Evolutionary conservation across 345 rosid genomes (phyloP), one percentile per base, ranked within the genome.

Genomic region (Gossypium rotundifolium): DNA sequence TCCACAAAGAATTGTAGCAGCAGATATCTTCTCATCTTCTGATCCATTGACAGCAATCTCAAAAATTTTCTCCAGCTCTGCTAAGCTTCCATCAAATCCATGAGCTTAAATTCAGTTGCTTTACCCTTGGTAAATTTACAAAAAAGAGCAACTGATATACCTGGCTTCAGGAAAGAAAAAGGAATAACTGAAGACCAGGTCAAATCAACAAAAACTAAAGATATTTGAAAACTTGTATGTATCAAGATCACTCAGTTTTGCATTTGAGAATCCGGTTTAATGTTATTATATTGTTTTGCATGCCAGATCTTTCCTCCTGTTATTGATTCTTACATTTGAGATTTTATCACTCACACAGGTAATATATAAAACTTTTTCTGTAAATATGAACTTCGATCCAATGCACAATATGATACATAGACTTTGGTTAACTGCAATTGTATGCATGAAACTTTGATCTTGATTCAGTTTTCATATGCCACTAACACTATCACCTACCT

Each of bases 41-140:
- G 91, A 85, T 81, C 99, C 99, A 76, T 83, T 83, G 84, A 89
- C 81, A 75, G 98, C 99, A 64, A 93, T 83, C 85, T 90, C 97
- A 78, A 83, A 95, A 70, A 93, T 68, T 87, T 91, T 95, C 93
- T 93, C 88, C 78, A 95, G 84, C 87, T 91, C 99, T 84, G 91
- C 87, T 85, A 95, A 93, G 83, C 99, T 95, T 95, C 92, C 98
- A 95, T 88, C 89, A 95, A 90, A 93, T 81, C 85, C 88, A 95
- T 83, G 88, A 92, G 89, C 88, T 83, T 85, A 88, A 89, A 83
- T 85, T 95, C 92, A 94, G 95, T 88, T 84, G 89, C 86, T 84
- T 87, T 87, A 87, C 78, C 83, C 88, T 87, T 81, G 83, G 84
- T 88, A 84, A 88, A 80, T 84, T 84, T 84, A 86, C 79, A 84